Conservation (phyloP, 2,329 filamentous ascomycete species). For the Phaeosphaeria sp. region DNA sequence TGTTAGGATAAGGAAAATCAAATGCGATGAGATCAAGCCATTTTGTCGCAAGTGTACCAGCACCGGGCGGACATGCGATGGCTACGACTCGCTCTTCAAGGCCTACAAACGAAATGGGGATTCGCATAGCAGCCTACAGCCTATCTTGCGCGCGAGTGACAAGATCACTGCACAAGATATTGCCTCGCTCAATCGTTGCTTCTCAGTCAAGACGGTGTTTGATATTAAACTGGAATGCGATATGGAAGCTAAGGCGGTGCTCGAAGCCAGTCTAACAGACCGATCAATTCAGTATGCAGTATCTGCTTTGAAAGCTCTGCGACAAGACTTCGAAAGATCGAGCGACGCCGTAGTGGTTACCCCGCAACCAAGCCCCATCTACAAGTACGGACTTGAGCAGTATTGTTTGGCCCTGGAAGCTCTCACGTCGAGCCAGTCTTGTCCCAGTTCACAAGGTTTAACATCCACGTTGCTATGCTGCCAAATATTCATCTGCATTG, state of each 20-base stretch:
- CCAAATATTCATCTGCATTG: slow-evolving; percentile 57
- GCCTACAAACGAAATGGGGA: neutral
- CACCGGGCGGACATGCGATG: slow-evolving; percentile 28
- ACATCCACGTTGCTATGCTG: slow-evolving; percentile 55
- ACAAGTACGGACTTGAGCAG: slow-evolving; percentile 51
- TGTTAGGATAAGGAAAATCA: slow-evolving; percentile 25
- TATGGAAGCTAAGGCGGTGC: slow-evolving; percentile 20
- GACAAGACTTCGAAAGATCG: slow-evolving; percentile 49
- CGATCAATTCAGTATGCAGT: slow-evolving; percentile 46
- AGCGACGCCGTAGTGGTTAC: slow-evolving; percentile 30
- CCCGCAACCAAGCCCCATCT: slow-evolving; percentile 33
- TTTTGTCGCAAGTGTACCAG: slow-evolving; percentile 22
- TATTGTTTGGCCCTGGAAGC: slow-evolving; percentile 52
- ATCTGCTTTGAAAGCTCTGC: slow-evolving; percentile 37
- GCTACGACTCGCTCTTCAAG: slow-evolving; percentile 25
- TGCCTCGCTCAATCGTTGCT: slow-evolving; percentile 23
- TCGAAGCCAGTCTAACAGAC: slow-evolving; percentile 22
- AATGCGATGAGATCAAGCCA: slow-evolving; percentile 29
- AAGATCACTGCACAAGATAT: slow-evolving; percentile 12
- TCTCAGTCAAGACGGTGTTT: slow-evolving; percentile 25
- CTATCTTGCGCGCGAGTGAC: slow-evolving; percentile 9
- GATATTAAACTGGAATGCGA: slow-evolving; percentile 17
- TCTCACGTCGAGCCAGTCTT: slow-evolving; percentile 50
- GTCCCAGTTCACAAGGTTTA: slow-evolving; percentile 34
- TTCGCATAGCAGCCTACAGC: neutral